Evolutionary conservation across 2,329 filamentous ascomycete genomes (phyloP).

Genomic region (Cercospora canescens): DNA sequence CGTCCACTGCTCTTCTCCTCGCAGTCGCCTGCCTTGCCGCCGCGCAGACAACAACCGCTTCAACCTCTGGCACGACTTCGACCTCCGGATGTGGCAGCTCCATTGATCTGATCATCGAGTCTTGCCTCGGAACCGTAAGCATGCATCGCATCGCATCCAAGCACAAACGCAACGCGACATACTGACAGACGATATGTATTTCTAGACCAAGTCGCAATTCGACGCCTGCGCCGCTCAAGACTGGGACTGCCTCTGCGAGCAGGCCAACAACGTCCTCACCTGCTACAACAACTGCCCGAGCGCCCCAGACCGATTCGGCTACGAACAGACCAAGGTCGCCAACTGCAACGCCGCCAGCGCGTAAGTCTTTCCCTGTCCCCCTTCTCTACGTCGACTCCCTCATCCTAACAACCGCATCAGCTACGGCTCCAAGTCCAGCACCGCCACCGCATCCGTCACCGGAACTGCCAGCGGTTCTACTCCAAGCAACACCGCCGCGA

Average conservation of each 20-base stretch:
- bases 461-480: conserved; percentile 13
- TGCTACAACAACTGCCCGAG: conserved; percentile 67
- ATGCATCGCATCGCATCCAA: not conserved
- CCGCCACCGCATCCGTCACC: conserved; percentile 50
- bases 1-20: conserved; percentile 26
- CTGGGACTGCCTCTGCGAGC: conserved; percentile 59
- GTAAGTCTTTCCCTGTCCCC: conserved; percentile 24
- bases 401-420: not conserved
- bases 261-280: conserved; percentile 44
- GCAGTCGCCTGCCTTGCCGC: conserved; percentile 42
- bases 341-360: conserved; percentile 38
- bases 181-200: conserved; percentile 52
- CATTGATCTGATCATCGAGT: conserved; percentile 40
- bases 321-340: conserved; percentile 35
- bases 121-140: not conserved
- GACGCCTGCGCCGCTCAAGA: conserved; percentile 49
- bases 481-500: not conserved
- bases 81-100: conserved; percentile 36
- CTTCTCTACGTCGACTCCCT: not conserved
- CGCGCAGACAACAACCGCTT: conserved; percentile 34
- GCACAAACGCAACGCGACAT: conserved; percentile 35
- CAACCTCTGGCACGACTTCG: conserved; percentile 33
- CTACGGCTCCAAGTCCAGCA: conserved; percentile 45
- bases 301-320: conserved; percentile 39
- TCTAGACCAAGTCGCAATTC: conserved; percentile 44